Percentiles rank a stretch among this genome's conserved stretches.
Conservation (phyloP, 805 yeast genomes). For the Yamadazyma insecticola region DNA sequence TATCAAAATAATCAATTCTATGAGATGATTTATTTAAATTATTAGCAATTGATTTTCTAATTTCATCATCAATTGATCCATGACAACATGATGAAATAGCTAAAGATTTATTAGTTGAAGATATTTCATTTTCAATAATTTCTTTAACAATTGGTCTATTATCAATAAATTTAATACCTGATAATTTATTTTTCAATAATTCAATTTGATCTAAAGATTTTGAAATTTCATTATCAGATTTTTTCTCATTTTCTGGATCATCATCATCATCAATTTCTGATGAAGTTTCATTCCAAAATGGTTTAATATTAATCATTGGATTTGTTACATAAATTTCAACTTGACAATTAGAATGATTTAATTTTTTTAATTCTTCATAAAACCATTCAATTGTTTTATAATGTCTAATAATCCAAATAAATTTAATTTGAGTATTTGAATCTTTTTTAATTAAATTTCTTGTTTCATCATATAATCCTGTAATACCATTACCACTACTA, state of each 20-base stretch:
- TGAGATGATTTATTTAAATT: constrained; percentile 20
- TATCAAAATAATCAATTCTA: constrained; percentile 34
- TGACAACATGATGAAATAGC: constrained; percentile 51
- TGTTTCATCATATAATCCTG: constrained; percentile 34
- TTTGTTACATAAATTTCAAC: constrained; percentile 41
- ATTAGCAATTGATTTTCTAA: constrained; percentile 23
- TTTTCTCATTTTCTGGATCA: background rate
- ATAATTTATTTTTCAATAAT: constrained; percentile 17
- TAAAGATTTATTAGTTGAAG: constrained; percentile 31
- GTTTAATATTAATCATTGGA: constrained; percentile 6
- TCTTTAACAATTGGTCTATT: constrained; percentile 40
- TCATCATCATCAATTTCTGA: constrained; percentile 1
- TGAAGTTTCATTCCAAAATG: constrained; percentile 11
- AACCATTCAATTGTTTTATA: constrained; percentile 38
- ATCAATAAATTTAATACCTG: constrained; percentile 37
- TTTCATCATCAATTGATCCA: constrained; percentile 35
- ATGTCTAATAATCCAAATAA: constrained; percentile 39
- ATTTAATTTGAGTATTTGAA: constrained; percentile 15
- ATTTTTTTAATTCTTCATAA: constrained; percentile 27
- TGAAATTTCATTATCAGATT: constrained; percentile 2
- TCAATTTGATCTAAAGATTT: constrained; percentile 12
- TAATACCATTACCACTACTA: constrained; percentile 40
- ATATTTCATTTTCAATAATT: constrained; percentile 33
- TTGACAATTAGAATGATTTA: constrained; percentile 28
- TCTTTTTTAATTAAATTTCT: constrained; percentile 17